Conservation (phyloP, 2,329 filamentous ascomycete genomes). For the Colletotrichum musae region DNA sequence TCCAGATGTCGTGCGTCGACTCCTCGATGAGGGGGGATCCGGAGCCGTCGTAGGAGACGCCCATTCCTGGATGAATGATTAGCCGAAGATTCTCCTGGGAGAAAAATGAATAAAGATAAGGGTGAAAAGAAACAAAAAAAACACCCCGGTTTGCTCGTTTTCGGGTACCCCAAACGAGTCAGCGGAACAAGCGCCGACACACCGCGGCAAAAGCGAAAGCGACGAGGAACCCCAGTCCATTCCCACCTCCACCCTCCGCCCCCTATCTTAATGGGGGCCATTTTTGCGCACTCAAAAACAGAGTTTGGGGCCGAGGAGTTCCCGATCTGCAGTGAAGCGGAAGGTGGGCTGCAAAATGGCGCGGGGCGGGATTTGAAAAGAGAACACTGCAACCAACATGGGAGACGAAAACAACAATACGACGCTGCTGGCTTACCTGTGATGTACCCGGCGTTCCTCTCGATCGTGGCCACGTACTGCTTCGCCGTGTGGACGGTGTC, state of each 20-base stretch:
- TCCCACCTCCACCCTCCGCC: background rate
- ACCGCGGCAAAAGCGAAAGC: too few species aligned
- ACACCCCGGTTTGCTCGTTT: background rate
- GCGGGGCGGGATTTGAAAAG: background rate
- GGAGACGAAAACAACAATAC: background rate
- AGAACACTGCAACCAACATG: background rate
- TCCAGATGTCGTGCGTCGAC: slow-evolving; percentile 54
- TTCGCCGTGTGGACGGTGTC: slow-evolving; percentile 60
- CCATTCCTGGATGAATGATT: slow-evolving; percentile 51
- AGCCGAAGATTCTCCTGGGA: slow-evolving; percentile 26
- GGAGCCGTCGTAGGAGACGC: slow-evolving; percentile 55
- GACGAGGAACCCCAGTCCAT: too few species aligned
- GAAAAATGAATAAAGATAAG: too few species aligned
- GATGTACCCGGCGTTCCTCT: slow-evolving; percentile 64
- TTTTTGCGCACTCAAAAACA: background rate
- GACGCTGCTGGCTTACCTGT: slow-evolving; percentile 51
- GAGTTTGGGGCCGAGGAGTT: slow-evolving; percentile 19
- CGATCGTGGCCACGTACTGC: slow-evolving; percentile 62
- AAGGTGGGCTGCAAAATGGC: too few species aligned
- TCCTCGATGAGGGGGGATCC: slow-evolving; percentile 52
- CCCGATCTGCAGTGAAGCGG: too few species aligned
- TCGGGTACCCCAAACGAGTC: background rate
- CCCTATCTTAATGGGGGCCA: slow-evolving; percentile 14
- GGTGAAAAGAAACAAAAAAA: too few species aligned
- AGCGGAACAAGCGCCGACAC: background rate